Evolutionary conservation across 2,329 filamentous ascomycete genomes (phyloP), one percentile per base, ranked within the genome.

Genomic region (Akanthomyces dipterigenus): DNA sequence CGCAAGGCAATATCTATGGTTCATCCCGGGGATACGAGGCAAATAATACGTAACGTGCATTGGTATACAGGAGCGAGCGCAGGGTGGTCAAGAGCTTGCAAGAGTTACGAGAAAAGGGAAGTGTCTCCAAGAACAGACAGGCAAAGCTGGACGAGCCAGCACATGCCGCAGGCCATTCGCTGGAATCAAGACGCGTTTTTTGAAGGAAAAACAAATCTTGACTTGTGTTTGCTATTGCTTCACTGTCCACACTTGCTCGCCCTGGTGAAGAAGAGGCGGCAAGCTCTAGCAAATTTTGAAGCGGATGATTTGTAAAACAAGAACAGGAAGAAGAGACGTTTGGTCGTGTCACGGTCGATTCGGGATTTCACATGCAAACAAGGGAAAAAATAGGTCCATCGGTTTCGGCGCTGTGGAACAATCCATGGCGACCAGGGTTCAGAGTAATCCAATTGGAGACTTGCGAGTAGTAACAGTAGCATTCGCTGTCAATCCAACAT

Each of bases 211-310:
- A 40, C 24, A 12, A 54, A 24, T 38, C 62, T 58, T 62, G 66
- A 63, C 66, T 42, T 63, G 68, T 67, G 76, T 76, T 82, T 75
- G 63, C 75, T 87, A 67, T 87, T 78, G 84, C 84, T 87, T 87
- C 84, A 85, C 75, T 85, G 84, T 87, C 84, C 84, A 86, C 84
- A 86, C 84, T 83, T 83, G 81, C 79, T 72, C 83, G 82, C 77
- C 80, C 77, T 84, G 74, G 76, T 68, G 71, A 70, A 55, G 68
- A 70, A 75, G 72, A 79, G 76, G 76, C 82, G 83, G 78, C 81
- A 85, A 84, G 83, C 82, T 86, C 83, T 86, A 86, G 83, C 83
- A 83, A 78, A 76, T 77, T 77, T 82, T 75, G 82, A 86, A 86
- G 83, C 82, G 70, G 64, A 51, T 61, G 43, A 50, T 49, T n/a